A percentile compares a stretch with the other conserved stretches of the same genome.
These are phyloP conservation scores for Passalora sequoiae DNA, from an alignment of 2,329 filamentous ascomycete species.

Conservation along the genomic window DNA sequence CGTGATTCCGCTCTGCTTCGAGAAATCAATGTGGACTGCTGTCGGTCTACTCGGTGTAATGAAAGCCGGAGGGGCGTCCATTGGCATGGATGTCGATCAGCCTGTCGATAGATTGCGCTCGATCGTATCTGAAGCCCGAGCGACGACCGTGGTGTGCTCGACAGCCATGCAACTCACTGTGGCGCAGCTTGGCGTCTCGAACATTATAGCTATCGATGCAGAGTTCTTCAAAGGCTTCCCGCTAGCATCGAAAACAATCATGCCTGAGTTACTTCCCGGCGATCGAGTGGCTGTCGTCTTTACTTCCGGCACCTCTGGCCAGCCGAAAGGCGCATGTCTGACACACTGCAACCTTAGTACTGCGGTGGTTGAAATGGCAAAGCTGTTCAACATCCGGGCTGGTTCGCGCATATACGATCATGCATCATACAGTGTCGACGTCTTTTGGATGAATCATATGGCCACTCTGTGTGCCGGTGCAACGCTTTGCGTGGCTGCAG, in stretches of 20 bases:
- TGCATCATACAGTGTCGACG: slow-evolving; percentile 2
- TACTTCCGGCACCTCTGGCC: slow-evolving; percentile 16
- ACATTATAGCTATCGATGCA: not conserved
- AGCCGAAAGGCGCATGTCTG: slow-evolving; percentile 14
- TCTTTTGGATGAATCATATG: slow-evolving; percentile 1
- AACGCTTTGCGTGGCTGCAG: slow-evolving; percentile 17
- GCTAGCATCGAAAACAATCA: not conserved
- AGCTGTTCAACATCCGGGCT: not conserved
- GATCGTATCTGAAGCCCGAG: not conserved
- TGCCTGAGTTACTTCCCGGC: not conserved
- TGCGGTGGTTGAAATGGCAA: not conserved
- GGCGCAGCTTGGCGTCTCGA: not conserved
- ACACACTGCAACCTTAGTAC: slow-evolving; percentile 13
- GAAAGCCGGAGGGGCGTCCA: slow-evolving; percentile 7
- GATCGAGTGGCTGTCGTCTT: slow-evolving; percentile 10
- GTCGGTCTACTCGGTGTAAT: slow-evolving; percentile 2
- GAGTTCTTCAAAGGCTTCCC: not conserved
- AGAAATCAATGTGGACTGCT: not conserved
- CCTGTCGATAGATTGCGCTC: not conserved
- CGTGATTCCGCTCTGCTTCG: not conserved
- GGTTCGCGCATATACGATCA: slow-evolving; percentile 1
- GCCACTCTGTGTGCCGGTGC: slow-evolving; percentile 15
- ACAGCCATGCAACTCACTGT: not conserved
- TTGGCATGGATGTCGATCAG: not conserved
- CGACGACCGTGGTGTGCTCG: not conserved